phyloP scores from a whole-genome alignment of 805 yeast genomes.

The Babjeviella inositovora region DNA sequence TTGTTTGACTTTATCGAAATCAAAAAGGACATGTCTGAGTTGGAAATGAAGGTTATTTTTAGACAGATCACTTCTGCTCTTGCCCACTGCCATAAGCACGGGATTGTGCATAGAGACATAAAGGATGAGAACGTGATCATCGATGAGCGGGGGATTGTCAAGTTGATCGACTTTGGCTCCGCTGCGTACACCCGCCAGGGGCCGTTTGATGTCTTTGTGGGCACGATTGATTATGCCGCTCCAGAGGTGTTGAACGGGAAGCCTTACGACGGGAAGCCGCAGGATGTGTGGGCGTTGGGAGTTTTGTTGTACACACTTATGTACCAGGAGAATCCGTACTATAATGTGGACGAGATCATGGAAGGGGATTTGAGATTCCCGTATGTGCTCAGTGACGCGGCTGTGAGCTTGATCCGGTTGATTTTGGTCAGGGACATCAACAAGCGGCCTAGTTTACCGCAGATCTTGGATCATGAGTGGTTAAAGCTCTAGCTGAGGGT shows the following conservation, averaged over 20 bases:
- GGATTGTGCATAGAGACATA: slow-evolving; percentile 86
- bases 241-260: slow-evolving; percentile 89
- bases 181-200: slow-evolving; percentile 86
- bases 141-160: slow-evolving; percentile 65
- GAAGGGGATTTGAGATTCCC: slow-evolving; percentile 77
- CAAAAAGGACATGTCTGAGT: slow-evolving; percentile 64
- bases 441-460: slow-evolving; percentile 59
- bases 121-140: slow-evolving; percentile 91
- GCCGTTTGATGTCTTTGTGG: slow-evolving; percentile 94
- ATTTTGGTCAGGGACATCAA: slow-evolving; percentile 57
- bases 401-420: slow-evolving; percentile 40
- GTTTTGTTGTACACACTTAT: slow-evolving; percentile 77
- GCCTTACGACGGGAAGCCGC: slow-evolving; percentile 84
- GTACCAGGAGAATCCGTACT: slow-evolving; percentile 90
- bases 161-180: slow-evolving; percentile 88
- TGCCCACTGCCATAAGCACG: slow-evolving; percentile 67
- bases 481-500: slow-evolving; percentile 10
- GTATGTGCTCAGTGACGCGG: slow-evolving; percentile 39
- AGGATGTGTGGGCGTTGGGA: slow-evolving; percentile 96
- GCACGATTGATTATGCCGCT: slow-evolving; percentile 94
- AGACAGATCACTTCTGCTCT: slow-evolving; percentile 69
- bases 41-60: slow-evolving; percentile 65
- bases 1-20: slow-evolving; percentile 85
- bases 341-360: slow-evolving; percentile 89
- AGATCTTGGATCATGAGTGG: slow-evolving; percentile 64